Conservation (phyloP, 495 filamentous ascomycete genomes). For the Terfezia boudieri region DNA sequence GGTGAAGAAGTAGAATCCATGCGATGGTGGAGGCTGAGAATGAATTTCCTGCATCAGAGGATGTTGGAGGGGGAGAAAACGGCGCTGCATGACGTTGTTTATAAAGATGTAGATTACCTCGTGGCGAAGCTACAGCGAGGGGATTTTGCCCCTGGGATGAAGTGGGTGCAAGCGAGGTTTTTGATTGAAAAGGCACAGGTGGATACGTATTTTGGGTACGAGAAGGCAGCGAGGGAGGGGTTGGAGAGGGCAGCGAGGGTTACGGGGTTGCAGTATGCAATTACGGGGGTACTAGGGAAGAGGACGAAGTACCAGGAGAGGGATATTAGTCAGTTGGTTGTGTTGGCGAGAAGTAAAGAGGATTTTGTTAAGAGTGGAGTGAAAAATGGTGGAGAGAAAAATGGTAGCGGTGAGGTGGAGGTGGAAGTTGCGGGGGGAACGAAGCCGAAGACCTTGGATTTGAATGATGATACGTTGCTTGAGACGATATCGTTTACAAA, state of each 20-base stretch:
- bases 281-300: conserved; percentile 76
- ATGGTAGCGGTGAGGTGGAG: background rate
- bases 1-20: conserved; percentile 7
- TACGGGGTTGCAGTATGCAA: conserved; percentile 53
- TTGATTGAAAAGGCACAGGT: conserved; percentile 63
- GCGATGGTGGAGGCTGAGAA: conserved; percentile 37
- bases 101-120: conserved; percentile 26
- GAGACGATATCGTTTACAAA: conserved; percentile 64
- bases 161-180: conserved; percentile 35
- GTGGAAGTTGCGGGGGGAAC: background rate
- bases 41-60: conserved; percentile 72
- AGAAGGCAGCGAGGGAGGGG: conserved; percentile 49
- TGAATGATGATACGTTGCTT: conserved; percentile 85
- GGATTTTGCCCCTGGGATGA: conserved; percentile 15
- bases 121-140: conserved; percentile 23
- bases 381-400: background rate
- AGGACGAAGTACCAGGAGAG: conserved; percentile 80
- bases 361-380: conserved; percentile 1
- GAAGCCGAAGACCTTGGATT: conserved; percentile 40
- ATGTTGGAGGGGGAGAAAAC: conserved; percentile 52
- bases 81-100: conserved; percentile 29
- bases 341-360: conserved; percentile 54
- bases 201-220: conserved; percentile 65
- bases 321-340: conserved; percentile 74
- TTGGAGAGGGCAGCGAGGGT: conserved; percentile 38